Evolutionary conservation across 306 rosid species (phyloP), one percentile per base, ranked within the genome.

Genomic region (Glycyrrhiza uralensis): DNA sequence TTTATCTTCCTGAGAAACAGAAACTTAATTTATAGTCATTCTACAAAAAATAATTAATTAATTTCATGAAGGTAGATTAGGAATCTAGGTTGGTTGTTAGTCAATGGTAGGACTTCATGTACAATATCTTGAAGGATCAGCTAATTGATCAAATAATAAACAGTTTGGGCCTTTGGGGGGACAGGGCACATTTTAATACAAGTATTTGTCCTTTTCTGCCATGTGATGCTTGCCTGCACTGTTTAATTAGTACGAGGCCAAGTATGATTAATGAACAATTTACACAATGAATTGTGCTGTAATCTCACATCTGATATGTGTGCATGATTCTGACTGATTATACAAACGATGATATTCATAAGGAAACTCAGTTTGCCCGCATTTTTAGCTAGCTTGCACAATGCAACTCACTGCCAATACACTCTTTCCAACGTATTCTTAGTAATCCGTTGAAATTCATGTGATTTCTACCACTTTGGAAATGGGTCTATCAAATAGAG

Each of bases 191-290:
- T 50, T 13, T 32, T n/a, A 52, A 69, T 5, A 23, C 30, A 61
- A 42, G 63, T 32, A 24, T 61, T 18, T 69, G 45, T 56, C 36
- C 12, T 67, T 46, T 62, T 69, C 52, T 7, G 46, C 64, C 80
- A 69, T 69, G 80, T 75, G 74, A 57, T 50, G 44, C 36, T 51
- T 51, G 13, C 45, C 23, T 35, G 38, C n/a, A 24, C 39, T 52
- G 41, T 68, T 39, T n/a, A n/a, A n/a, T 10, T 24, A 2, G 45
- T 45, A 29, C 20, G 13, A 60, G 41, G 29, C 42, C 50, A 65
- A 47, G 3, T 36, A 59, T 39, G 69, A 66, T 59, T 65, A 35
- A 58, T 64, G 22, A 42, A 57, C 36, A 35, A 46, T 41, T 15
- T 60, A 36, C 2, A 49, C 20, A 29, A 58, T 73, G 9, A 78